A percentile compares a stretch with the other conserved stretches of the same genome.
Conservation (phyloP, 1,139 yeast genomes). For the Taphrina confusa region DNA sequence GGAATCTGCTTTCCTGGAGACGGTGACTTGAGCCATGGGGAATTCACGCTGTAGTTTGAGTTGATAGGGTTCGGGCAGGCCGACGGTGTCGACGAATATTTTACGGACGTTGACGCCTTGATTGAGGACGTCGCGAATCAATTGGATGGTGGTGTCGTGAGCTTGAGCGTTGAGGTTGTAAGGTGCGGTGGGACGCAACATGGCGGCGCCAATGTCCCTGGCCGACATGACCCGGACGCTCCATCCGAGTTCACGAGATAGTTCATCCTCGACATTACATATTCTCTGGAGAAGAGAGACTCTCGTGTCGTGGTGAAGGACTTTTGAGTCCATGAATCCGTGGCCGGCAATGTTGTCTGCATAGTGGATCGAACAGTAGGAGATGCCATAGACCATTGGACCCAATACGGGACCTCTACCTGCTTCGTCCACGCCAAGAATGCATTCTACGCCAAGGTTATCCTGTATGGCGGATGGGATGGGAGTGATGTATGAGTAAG, state of each 20-base stretch:
- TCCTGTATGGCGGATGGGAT: slow-evolving; percentile 45
- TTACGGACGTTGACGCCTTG: slow-evolving; percentile 58
- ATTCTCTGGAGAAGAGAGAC: slow-evolving; percentile 61
- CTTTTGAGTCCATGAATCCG: slow-evolving; percentile 89
- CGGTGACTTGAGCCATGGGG: slow-evolving; percentile 72
- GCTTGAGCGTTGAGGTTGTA: slow-evolving; percentile 94
- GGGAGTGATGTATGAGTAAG: slow-evolving; percentile 48
- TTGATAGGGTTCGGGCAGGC: slow-evolving; percentile 86
- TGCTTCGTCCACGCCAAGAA: slow-evolving; percentile 95
- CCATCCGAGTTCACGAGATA: slow-evolving; percentile 74
- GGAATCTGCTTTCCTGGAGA: slow-evolving; percentile 95
- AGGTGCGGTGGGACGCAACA: slow-evolving; percentile 67
- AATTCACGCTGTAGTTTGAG: slow-evolving; percentile 67
- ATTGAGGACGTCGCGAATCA: slow-evolving; percentile 64
- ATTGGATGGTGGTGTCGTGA: slow-evolving; percentile 83
- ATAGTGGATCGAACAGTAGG: slow-evolving; percentile 67
- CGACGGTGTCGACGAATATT: slow-evolving; percentile 91
- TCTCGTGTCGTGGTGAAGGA: slow-evolving; percentile 71
- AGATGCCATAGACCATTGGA: slow-evolving; percentile 93
- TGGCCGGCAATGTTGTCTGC: slow-evolving; percentile 58
- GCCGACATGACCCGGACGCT: slow-evolving; percentile 84
- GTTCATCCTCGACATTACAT: slow-evolving; percentile 53
- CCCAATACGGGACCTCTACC: slow-evolving; percentile 95
- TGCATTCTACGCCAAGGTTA: slow-evolving; percentile 46
- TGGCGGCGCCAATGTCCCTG: slow-evolving; percentile 80